Evolutionary conservation across 2,329 filamentous ascomycete species (phyloP), one percentile per base, ranked within the genome.

Genomic region (Elsinoe arachidis): DNA sequence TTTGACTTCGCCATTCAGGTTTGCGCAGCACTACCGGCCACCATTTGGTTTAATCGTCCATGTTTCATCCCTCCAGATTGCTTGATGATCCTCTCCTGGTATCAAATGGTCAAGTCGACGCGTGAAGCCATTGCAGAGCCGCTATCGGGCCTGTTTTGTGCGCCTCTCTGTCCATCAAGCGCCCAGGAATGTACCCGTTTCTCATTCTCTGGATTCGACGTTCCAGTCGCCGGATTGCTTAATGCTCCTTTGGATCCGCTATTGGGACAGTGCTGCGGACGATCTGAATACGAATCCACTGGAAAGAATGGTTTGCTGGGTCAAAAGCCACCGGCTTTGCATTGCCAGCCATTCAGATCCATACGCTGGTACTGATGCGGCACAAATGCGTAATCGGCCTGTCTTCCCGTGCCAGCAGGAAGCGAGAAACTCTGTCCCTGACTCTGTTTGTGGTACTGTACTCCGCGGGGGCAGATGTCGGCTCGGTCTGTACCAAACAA

Each of bases 61-160:
- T 51, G 46, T 51, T 51, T 51, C 46, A 51, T 35, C 46, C 15
- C 26, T 34, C 14, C 30, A 12, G 7, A 34, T 35, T 34, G 26
- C 46, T 51, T 51, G 34, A 17, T 35, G 26, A 35, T 11, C 30
- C 26, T 34, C 6, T 19, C 6, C 14, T 15, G n/a, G 14, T 51
- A 5, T 34, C 12, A 15, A 35, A 35, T 51, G 46, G 23, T 51
- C 46, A 51, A 15, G 4, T 53, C 35, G 34, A 53, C 49, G 49
- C 49, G 49, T 37, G 14, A 19, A n/a, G 12, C 23, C 12, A 2
- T 21, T 10, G 12, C 12, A n/a, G 49, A 53, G 34, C 33, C 49
- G 49, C 49, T 53, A 39, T 53, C 49, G 49, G 49, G 10, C 49
- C 49, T 53, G 19, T 35, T 39, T 19, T 15, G 19, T 15, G 33